Evolutionary conservation across 345 rosid genomes (phyloP).

Genomic region (Salix dunnii): DNA sequence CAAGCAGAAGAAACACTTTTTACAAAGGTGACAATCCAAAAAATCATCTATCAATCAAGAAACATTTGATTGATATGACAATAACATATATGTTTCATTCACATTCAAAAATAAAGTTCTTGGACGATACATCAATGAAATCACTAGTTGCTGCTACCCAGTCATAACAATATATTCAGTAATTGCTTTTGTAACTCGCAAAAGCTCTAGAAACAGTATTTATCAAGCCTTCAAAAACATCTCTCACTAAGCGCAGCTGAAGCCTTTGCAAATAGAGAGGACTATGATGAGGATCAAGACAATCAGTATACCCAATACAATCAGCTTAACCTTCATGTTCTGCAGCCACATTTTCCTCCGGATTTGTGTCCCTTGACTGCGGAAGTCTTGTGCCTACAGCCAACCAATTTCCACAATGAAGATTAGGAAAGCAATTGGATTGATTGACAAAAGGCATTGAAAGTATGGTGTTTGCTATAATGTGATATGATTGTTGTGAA

Average conservation of each 20-base stretch:
- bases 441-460: neutral
- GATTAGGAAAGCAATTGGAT: neutral
- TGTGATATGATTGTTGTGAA: neutral
- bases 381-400: constrained; percentile 42
- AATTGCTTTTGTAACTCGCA: constrained; percentile 16
- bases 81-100: constrained; percentile 12
- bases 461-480: neutral
- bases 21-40: neutral
- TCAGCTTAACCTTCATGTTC: constrained; percentile 45
- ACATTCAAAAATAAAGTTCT: constrained; percentile 14
- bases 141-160: constrained; percentile 22
- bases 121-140: constrained; percentile 17
- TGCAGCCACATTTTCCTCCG: constrained; percentile 49
- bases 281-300: constrained; percentile 44
- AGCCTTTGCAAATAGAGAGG: constrained; percentile 42
- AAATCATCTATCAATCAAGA: neutral
- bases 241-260: constrained; percentile 36
- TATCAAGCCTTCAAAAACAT: neutral
- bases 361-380: constrained; percentile 33
- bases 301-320: constrained; percentile 38
- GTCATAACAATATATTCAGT: constrained; percentile 16
- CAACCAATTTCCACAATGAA: neutral
- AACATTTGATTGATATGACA: constrained; percentile 7
- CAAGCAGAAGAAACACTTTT: neutral
- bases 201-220: neutral